Percentiles rank a stretch among this genome's conserved stretches.
Evolutionary conservation across 257 asterid genomes (phyloP).

Genomic region (Knoxia roxburghii): DNA sequence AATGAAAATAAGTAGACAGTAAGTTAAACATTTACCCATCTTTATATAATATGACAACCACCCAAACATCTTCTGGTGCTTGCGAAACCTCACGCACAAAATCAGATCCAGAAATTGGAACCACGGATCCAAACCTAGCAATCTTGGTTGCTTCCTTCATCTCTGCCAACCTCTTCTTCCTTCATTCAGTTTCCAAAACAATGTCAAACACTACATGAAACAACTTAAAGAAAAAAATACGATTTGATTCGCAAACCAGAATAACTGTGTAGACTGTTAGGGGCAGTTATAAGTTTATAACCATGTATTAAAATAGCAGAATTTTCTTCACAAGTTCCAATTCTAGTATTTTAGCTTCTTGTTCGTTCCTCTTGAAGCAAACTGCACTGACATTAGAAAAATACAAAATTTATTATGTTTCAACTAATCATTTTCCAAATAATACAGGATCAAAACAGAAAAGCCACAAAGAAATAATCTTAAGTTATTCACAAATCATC

Average conservation of each 20-base stretch:
- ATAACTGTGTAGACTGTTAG: background rate
- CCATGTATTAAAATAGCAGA: background rate
- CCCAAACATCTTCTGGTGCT: conserved; percentile 93
- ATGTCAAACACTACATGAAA: background rate
- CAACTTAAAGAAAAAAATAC: background rate
- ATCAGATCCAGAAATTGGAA: conserved; percentile 92
- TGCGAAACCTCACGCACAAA: conserved; percentile 96
- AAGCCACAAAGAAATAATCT: background rate
- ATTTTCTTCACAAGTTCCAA: background rate
- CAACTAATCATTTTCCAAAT: background rate
- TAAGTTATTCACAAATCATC: background rate
- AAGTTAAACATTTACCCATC: conserved; percentile 55
- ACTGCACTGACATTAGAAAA: background rate
- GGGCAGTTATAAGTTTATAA: background rate
- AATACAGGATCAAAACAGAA: background rate
- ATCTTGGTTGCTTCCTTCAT: conserved; percentile 75
- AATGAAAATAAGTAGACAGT: background rate
- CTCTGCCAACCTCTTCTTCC: conserved; percentile 88
- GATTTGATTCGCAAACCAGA: background rate
- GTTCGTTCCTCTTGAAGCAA: background rate
- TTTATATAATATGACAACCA: conserved; percentile 73
- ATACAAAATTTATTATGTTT: background rate
- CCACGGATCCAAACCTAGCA: conserved; percentile 77
- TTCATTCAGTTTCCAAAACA: conserved; percentile 11
- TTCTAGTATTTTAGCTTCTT: background rate